Base-by-base conservation (phyloP, 768 basidiomycete genomes). In the Lentinus tigrinus region DNA sequence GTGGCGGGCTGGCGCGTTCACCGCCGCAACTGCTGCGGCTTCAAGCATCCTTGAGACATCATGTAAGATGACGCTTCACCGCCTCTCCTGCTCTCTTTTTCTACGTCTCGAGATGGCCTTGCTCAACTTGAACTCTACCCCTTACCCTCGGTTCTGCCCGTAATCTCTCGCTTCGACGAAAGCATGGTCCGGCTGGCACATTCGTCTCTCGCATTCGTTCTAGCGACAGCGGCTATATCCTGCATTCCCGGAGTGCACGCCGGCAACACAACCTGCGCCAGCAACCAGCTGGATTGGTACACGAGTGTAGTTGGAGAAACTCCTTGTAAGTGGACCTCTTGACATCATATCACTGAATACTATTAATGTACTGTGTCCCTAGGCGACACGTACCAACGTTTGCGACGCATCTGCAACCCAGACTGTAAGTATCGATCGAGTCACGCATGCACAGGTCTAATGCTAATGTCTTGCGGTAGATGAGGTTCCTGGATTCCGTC, bases 301-400 rank as follows among this genome's bases (percentile, higher is more conserved):
- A 63, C 58, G 10, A 52, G 40, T 48, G 62, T 59, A 21, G 62
- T 63, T 1, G 62, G 62, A 19, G 62, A 63, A 27, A 57, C 63
- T 2, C 63, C 63, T 14, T 63, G 63, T 61, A 16, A 47, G 63
- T 55, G 10, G 11, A 10, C 38, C 8, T 24, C 4, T 19, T 3
- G 31, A 7, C 7, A 7, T 31, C 31, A 1, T n/a, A n/a, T n/a
- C n/a, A 31, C 31, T 11, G 31, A 31, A 3, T 13, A 11, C 13
- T 19, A 11, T 4, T 19, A 13, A 46, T 23, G 17, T 8, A 42
- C 40, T 8, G 9, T 10, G 5, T 9, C 14, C 16, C 34, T 36
- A 63, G 62, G 62, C 43, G 47, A 34, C 13, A 63, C 62, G 6
- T 63, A 63, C 36, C 54, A 63, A 47, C 31, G 48, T 17, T 21